Evolutionary conservation across 805 yeast genomes (phyloP).

Genomic region (Candida sithepensis): DNA sequence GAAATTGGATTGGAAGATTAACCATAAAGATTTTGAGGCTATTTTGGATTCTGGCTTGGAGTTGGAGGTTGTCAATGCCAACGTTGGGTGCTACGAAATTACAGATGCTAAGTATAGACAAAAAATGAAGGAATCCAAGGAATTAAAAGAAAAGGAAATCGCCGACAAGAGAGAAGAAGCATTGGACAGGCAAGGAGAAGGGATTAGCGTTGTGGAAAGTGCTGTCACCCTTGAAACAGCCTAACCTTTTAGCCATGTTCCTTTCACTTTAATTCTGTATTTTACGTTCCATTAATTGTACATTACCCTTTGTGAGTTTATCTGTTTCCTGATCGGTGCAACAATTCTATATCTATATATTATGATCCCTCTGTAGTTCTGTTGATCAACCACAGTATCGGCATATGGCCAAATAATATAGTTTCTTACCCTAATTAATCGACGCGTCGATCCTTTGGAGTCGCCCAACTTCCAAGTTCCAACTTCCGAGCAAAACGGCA

Average conservation of each 20-base stretch:
- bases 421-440: no score
- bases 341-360: neutral
- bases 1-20: constrained; percentile 53
- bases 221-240: neutral
- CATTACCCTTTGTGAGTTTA: neutral
- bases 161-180: constrained; percentile 5
- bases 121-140: constrained; percentile 2
- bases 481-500: no score
- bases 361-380: no score
- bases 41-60: constrained; percentile 32
- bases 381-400: no score
- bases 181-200: neutral
- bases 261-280: neutral
- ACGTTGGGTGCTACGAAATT: constrained; percentile 34
- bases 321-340: neutral
- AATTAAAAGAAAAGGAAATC: constrained; percentile 1
- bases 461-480: no score
- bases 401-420: no score
- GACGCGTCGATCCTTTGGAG: no score
- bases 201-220: neutral
- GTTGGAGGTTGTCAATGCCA: constrained; percentile 26
- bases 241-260: neutral
- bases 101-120: constrained; percentile 28
- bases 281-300: neutral
- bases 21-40: constrained; percentile 47